Evolutionary conservation across 73 alveolate genomes (phyloP).

Genomic region (Breviolum minutum): DNA sequence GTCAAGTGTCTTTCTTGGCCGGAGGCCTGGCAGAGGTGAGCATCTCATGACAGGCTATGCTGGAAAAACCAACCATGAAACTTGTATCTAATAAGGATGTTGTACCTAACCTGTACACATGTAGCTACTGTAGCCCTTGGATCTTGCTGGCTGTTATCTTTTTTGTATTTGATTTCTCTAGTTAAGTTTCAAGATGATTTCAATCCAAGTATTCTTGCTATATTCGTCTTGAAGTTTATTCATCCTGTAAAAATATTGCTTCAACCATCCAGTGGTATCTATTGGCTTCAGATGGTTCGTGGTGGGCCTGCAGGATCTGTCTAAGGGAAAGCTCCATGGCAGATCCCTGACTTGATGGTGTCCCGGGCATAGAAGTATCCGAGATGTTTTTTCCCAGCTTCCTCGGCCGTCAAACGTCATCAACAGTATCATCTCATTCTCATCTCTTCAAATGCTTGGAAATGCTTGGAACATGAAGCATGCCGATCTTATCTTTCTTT

Average conservation of each 20-base stretch:
- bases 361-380: slow-evolving; percentile 9
- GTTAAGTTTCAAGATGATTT: no score
- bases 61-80: background rate
- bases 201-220: no score
- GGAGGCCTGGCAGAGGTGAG: background rate
- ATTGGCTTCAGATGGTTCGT: background rate
- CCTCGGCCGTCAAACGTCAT: background rate
- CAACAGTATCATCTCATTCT: no score
- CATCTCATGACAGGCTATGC: no score
- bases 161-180: no score
- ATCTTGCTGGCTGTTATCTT: no score
- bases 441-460: background rate
- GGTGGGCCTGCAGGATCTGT: slow-evolving; percentile 40
- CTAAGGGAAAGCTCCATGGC: slow-evolving; percentile 26
- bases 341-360: slow-evolving; percentile 53
- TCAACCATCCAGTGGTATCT: background rate
- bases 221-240: no score
- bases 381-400: slow-evolving; percentile 44
- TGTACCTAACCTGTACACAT: no score
- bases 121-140: no score
- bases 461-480: background rate
- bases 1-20: slow-evolving; percentile 7
- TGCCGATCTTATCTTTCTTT: background rate
- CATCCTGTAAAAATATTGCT: no score
- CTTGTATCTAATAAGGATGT: no score